Evolutionary conservation across 2,329 filamentous ascomycete species (phyloP).

Genomic region (Cladosporium sp.): DNA sequence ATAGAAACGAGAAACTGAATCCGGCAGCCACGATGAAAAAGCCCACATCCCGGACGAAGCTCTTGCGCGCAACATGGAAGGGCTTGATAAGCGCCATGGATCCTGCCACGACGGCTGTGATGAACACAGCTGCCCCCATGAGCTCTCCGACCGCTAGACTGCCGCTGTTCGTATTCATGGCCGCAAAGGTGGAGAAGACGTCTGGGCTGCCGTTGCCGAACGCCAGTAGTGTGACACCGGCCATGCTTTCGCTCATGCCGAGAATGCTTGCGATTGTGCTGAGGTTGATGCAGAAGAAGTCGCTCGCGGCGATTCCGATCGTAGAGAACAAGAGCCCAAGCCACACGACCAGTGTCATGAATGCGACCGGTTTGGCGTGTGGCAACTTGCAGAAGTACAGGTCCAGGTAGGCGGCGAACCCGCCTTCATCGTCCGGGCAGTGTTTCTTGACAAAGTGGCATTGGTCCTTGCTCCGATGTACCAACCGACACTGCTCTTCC

Average conservation of each 20-base stretch:
- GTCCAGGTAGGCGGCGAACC: conserved; percentile 78
- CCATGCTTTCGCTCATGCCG: conserved; percentile 91
- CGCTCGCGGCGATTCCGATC: conserved; percentile 93
- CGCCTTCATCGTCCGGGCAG: conserved; percentile 83
- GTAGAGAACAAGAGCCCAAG: conserved; percentile 87
- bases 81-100: conserved; percentile 97
- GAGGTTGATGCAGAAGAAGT: conserved; percentile 96
- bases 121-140: conserved; percentile 91
- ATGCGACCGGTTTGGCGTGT: conserved; percentile 67
- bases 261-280: conserved; percentile 85
- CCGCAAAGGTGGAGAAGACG: conserved; percentile 97
- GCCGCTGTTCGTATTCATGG: conserved; percentile 95
- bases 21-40: conserved; percentile 85
- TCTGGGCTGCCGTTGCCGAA: conserved; percentile 98
- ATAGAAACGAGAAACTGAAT: conserved; percentile 82
- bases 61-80: conserved; percentile 82
- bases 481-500: conserved; percentile 63
- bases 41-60: conserved; percentile 82
- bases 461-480: conserved; percentile 69
- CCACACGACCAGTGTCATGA: conserved; percentile 73
- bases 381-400: conserved; percentile 82
- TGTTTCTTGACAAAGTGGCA: conserved; percentile 79
- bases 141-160: conserved; percentile 93
- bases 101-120: conserved; percentile 90
- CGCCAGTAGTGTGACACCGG: conserved; percentile 91